phyloP scores from a whole-genome alignment of 192 early-diverging fungal species.

The Piromyces finnis region DNA sequence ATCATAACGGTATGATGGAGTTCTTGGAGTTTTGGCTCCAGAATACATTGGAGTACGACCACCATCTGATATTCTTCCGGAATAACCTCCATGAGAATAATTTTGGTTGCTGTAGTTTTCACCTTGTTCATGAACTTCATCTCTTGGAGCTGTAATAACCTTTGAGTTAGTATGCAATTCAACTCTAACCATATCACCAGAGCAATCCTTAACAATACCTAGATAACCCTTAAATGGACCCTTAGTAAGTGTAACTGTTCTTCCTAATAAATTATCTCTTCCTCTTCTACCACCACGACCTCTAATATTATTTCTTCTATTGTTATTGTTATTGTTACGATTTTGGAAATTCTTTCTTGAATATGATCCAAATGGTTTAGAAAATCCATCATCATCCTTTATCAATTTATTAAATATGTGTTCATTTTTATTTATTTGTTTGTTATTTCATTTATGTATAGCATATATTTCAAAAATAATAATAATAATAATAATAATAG shows the following conservation, averaged over 20 bases:
- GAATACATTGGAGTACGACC: slow-evolving; percentile 20
- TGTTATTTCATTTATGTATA: background rate
- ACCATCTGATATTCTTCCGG: slow-evolving; percentile 11
- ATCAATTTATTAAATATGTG: slow-evolving; percentile 7
- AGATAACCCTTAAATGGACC: slow-evolving; percentile 96
- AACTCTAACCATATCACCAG: slow-evolving; percentile 51
- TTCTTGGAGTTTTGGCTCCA: slow-evolving; percentile 3
- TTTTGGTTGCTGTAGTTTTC: background rate
- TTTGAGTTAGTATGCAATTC: slow-evolving; percentile 82
- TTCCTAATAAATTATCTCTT: slow-evolving; percentile 30
- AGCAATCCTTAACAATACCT: slow-evolving; percentile 82
- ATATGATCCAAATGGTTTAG: slow-evolving; percentile 1
- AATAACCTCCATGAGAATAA: background rate
- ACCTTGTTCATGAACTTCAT: slow-evolving; percentile 47
- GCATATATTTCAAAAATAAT: background rate
- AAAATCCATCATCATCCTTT: slow-evolving; percentile 7
- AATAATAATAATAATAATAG: background rate
- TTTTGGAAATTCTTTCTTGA: slow-evolving; percentile 9
- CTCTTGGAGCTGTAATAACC: slow-evolving; percentile 60
- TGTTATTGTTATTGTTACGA: slow-evolving; percentile 19
- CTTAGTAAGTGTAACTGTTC: slow-evolving; percentile 63
- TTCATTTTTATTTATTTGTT: background rate
- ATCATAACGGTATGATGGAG: background rate
- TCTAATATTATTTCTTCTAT: slow-evolving; percentile 8
- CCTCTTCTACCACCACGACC: slow-evolving; percentile 14